Evolutionary conservation across 768 basidiomycete genomes (phyloP).

Genomic region (Xerocomus potaroensis): DNA sequence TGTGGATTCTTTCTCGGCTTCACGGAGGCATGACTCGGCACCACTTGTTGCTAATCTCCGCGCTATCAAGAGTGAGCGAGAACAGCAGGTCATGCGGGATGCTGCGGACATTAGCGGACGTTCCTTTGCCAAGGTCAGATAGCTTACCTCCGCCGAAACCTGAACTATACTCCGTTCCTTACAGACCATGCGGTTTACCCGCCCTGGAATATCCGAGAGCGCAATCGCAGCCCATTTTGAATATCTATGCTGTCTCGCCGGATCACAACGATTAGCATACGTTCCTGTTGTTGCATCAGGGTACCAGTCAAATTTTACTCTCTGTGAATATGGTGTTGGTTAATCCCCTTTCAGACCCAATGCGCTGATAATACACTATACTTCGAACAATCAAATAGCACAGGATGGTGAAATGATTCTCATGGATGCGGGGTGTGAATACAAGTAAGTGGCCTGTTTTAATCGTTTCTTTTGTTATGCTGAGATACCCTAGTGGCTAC

Average conservation of each 20-base stretch:
- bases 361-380: conserved; percentile 91
- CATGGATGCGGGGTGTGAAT: conserved; percentile 92
- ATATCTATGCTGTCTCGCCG: conserved; percentile 74
- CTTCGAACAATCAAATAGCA: conserved; percentile 79
- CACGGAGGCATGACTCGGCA: conserved; percentile 50
- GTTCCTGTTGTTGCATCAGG: conserved; percentile 97
- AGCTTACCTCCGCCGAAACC: too few relatives aligned
- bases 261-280: conserved; percentile 88
- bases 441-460: conserved; percentile 50
- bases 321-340: neutral
- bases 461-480: neutral
- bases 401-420: conserved; percentile 71
- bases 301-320: conserved; percentile 34
- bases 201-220: conserved; percentile 53
- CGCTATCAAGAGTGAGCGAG: conserved; percentile 72
- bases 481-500: conserved; percentile 59
- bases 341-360: conserved; percentile 54
- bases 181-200: conserved; percentile 80
- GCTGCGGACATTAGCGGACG: conserved; percentile 86
- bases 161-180: neutral
- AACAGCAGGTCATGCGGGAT: conserved; percentile 72
- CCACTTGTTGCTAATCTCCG: conserved; percentile 69
- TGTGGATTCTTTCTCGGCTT: conserved; percentile 48
- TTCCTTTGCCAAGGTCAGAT: conserved; percentile 80
- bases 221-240: conserved; percentile 81